A percentile compares a stretch with the other conserved stretches of the same genome.
Evolutionary conservation across 352 stramenopile genomes (phyloP).

Genomic region (Globisporangium iwayamae): DNA sequence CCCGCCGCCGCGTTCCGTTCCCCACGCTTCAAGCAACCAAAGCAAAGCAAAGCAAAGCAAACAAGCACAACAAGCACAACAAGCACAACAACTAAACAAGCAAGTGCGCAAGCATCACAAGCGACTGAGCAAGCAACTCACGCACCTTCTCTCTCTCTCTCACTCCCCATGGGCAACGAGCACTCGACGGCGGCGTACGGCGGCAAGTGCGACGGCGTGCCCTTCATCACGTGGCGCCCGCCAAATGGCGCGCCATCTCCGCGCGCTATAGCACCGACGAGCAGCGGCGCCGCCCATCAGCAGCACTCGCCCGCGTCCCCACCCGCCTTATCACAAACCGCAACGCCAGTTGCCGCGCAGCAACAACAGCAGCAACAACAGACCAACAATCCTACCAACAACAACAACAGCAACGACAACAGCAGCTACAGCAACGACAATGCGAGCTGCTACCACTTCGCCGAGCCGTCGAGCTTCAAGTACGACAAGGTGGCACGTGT

Average conservation of each 20-base stretch:
- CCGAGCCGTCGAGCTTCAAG: conserved; percentile 77
- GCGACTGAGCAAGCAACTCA: neutral
- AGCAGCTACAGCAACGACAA: neutral
- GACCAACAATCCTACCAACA: conserved; percentile 4
- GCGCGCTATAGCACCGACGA: neutral
- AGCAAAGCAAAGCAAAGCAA: neutral
- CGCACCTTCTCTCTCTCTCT: neutral
- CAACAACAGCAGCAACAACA: neutral
- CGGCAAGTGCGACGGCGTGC: conserved; percentile 46
- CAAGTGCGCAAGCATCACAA: neutral
- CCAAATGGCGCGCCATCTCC: conserved; percentile 8
- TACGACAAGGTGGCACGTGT: conserved; percentile 62
- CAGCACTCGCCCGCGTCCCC: neutral
- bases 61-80: neutral
- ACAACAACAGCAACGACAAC: neutral
- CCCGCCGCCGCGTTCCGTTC: neutral
- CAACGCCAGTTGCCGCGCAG: neutral
- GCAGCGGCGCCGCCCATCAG: neutral
- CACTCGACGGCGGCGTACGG: conserved; percentile 33
- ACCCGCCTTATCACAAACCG: conserved; percentile 14
- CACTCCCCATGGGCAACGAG: conserved; percentile 45
- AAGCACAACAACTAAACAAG: neutral
- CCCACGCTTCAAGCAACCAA: neutral
- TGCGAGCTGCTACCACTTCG: conserved; percentile 62
- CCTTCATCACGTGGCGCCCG: conserved; percentile 62